Base-by-base conservation (phyloP, 1,139 yeast species). In the Yarrowia galli region DNA sequence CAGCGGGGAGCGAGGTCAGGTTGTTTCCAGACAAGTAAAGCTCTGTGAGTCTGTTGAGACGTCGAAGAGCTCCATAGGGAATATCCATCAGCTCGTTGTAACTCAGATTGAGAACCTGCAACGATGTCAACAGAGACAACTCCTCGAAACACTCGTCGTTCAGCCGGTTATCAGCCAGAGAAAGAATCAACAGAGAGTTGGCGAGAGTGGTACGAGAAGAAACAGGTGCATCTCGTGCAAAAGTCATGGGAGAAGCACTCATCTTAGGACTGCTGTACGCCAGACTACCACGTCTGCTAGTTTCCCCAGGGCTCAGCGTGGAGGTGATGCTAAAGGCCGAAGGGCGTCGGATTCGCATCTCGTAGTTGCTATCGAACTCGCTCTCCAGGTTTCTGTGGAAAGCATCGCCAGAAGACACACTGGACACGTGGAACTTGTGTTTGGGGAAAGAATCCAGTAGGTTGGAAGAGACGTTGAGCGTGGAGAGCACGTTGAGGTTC, bases 1-100 rank as follows among this genome's bases (percentile, higher is more conserved):
- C 99, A 23, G 92, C 89, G 0, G 98, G 97, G 64, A 95, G 80
- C 6, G 90, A 85, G 0, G 91, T 84, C 49, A 96, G 79, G 67
- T 87, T 87, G 74, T 95, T 95, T 61, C 99, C 99, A 0, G 97
- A 89, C 49, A 95, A 76, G 74, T 85, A 91, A n/a, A 96, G 80
- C 71, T 88, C 92, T 6, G 83, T 84, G 71, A 95, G 79, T 43
- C 82, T 80, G 0, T 82, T 79, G 71, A 91, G 79, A 63, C 89
- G 83, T 58, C 88, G 79, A 28, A 90, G 78, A 0, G 91, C 87
- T 3, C 95, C 93, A 23, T 82, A 80, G 0, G 97, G 96, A 42
- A 95, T 85, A 73, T 96, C 98, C 56, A 88, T 80, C 54, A 96
- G 77, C 71, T 89, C 95, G 74, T 95, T 96, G 76, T 93, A 93